Conservation (phyloP, 2,329 filamentous ascomycete species). For the Penicillium sp. region DNA sequence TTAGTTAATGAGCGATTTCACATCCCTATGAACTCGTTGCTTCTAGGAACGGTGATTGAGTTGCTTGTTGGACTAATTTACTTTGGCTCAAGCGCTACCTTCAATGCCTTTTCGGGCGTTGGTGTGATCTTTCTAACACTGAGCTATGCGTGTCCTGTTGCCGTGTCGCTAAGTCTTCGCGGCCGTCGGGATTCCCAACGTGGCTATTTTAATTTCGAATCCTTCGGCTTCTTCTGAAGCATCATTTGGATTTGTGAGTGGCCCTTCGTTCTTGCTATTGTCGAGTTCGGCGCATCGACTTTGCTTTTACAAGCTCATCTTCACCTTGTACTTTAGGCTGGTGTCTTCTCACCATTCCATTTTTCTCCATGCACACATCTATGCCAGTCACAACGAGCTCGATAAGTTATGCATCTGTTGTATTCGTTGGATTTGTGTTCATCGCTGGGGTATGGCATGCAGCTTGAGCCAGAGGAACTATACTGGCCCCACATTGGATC, state of each 20-base stretch:
- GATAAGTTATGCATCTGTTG: conserved; percentile 71
- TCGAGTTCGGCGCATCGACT: neutral
- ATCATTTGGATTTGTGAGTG: conserved; percentile 38
- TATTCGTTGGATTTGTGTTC: conserved; percentile 63
- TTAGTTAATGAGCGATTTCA: conserved; percentile 61
- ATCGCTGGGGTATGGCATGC: conserved; percentile 66
- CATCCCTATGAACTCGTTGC: conserved; percentile 66
- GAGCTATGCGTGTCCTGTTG: conserved; percentile 65
- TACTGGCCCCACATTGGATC: conserved; percentile 15
- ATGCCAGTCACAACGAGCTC: conserved; percentile 57
- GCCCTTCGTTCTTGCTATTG: neutral
- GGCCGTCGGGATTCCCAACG: conserved; percentile 56
- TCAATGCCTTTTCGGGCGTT: conserved; percentile 75
- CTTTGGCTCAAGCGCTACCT: conserved; percentile 70
- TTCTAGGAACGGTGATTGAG: conserved; percentile 65
- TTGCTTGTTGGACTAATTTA: conserved; percentile 71
- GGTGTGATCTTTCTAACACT: conserved; percentile 72
- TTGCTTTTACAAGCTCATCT: neutral
- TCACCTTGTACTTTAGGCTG: conserved; percentile 40
- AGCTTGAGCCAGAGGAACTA: conserved; percentile 62
- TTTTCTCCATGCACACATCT: conserved; percentile 57
- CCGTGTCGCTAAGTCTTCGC: conserved; percentile 53
- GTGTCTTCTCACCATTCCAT: conserved; percentile 64
- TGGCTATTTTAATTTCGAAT: conserved; percentile 51
- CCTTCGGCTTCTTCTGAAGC: conserved; percentile 60